Conservation (phyloP, 225 moss, liverwort and hornwort genomes). For the Thuidium tamariscinum region DNA sequence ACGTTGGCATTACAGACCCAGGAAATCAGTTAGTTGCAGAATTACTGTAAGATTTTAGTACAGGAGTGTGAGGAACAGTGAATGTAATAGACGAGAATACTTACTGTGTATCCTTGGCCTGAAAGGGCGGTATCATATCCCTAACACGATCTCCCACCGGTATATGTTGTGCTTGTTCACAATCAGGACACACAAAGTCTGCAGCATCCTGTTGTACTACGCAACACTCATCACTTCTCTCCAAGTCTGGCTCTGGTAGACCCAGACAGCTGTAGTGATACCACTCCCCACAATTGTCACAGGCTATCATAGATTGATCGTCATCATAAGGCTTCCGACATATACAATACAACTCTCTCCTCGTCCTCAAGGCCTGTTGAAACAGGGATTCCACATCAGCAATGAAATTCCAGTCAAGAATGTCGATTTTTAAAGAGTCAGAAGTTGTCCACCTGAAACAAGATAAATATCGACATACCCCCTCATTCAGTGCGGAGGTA, state of each 20-base stretch:
- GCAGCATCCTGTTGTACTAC: slow-evolving; percentile 26
- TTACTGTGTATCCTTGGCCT: slow-evolving; percentile 25
- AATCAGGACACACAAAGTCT: slow-evolving; percentile 79
- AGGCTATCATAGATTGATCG: slow-evolving; percentile 81
- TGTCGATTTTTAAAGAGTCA: neutral
- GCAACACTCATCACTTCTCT: slow-evolving; percentile 32
- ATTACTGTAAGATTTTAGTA: neutral
- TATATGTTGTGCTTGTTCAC: slow-evolving; percentile 28
- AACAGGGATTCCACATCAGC: neutral
- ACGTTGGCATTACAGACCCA: neutral
- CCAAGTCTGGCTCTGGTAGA: slow-evolving; percentile 61
- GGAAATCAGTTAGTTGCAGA: neutral
- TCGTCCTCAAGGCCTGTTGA: slow-evolving; percentile 50
- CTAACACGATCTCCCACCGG: neutral
- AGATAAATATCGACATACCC: neutral
- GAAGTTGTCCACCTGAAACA: neutral
- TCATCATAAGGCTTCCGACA: slow-evolving; percentile 89
- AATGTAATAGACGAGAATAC: neutral
- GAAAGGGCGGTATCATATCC: neutral
- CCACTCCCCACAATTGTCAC: slow-evolving; percentile 90
- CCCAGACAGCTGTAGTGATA: slow-evolving; percentile 86
- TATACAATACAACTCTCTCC: slow-evolving; percentile 72
- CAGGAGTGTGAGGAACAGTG: neutral
- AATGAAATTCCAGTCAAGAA: neutral
- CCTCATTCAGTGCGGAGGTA: neutral